These are phyloP conservation scores for Candida labiduridarum DNA, from an alignment of 1,139 yeast genomes.

Conservation along the genomic window DNA sequence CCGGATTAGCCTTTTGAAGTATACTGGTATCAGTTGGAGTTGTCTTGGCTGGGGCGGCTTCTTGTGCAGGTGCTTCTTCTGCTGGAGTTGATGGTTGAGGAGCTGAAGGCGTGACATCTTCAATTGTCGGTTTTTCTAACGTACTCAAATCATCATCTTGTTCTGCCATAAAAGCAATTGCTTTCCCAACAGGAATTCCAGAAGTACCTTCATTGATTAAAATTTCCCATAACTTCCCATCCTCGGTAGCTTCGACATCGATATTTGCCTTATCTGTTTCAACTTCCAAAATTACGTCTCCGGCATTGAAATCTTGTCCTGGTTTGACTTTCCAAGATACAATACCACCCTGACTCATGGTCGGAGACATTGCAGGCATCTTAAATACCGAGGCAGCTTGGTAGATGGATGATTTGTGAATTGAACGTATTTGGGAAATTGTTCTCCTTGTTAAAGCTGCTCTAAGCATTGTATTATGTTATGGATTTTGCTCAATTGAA, in stretches of 20 bases:
- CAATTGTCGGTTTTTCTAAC: slow-evolving; percentile 59
- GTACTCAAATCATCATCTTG: slow-evolving; percentile 76
- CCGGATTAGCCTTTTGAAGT: slow-evolving; percentile 55
- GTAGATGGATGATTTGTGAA: slow-evolving; percentile 23
- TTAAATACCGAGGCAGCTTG: slow-evolving; percentile 62
- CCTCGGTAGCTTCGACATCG: slow-evolving; percentile 92
- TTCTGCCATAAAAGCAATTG: slow-evolving; percentile 89
- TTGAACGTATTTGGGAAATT: slow-evolving; percentile 13
- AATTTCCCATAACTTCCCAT: slow-evolving; percentile 84
- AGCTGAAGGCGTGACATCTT: slow-evolving; percentile 19
- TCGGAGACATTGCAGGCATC: slow-evolving; percentile 99
- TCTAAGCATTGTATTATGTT: slow-evolving; percentile 13
- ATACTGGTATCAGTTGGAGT: slow-evolving; percentile 16
- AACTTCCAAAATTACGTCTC: slow-evolving; percentile 85
- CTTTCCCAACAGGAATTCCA: slow-evolving; percentile 81
- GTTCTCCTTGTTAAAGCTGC: slow-evolving; percentile 13
- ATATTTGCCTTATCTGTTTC: slow-evolving; percentile 95
- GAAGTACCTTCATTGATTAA: slow-evolving; percentile 69
- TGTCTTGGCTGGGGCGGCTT: slow-evolving; percentile 14
- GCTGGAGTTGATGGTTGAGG: slow-evolving; percentile 15
- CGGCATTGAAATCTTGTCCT: slow-evolving; percentile 77
- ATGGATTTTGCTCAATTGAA: not conserved
- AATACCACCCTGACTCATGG: slow-evolving; percentile 97
- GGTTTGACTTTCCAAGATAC: slow-evolving; percentile 89
- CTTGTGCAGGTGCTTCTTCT: slow-evolving; percentile 19